Percentiles rank a stretch among this genome's conserved stretches.
These are phyloP conservation scores for Claviceps sp. DNA, from an alignment of 2,329 filamentous ascomycete genomes.

Conservation along the genomic window DNA sequence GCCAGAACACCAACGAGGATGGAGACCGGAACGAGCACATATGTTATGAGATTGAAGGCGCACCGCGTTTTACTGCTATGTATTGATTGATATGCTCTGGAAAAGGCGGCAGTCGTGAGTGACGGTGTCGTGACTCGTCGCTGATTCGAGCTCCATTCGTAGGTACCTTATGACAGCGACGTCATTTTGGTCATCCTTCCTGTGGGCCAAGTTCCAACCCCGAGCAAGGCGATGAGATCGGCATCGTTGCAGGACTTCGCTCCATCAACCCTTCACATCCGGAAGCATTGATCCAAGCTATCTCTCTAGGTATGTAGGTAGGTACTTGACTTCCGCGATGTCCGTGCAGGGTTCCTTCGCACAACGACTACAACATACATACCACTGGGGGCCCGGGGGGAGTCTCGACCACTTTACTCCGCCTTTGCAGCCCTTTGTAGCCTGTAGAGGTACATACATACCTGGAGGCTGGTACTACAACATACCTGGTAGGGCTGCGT, in stretches of 20 bases:
- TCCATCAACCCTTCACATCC: conserved; percentile 3
- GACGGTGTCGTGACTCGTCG: not conserved
- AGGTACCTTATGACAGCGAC: not conserved
- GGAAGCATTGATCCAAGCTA: not conserved
- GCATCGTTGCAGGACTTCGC: conserved; percentile 4
- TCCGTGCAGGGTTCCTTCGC: conserved; percentile 47
- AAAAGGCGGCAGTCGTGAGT: not conserved
- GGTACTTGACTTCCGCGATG: conserved; percentile 7
- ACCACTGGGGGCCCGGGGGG: conserved; percentile 29
- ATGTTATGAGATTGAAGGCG: too few relatives aligned
- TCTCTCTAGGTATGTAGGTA: too few relatives aligned
- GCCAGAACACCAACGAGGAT: too few relatives aligned
- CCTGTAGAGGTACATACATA: conserved; percentile 11
- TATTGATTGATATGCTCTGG: too few relatives aligned
- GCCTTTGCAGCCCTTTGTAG: conserved; percentile 26
- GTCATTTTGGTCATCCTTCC: conserved; percentile 5
- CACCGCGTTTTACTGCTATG: too few relatives aligned
- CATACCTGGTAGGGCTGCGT: conserved; percentile 36
- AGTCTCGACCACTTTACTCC: conserved; percentile 41
- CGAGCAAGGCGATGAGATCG: conserved; percentile 4
- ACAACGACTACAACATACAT: conserved; percentile 51
- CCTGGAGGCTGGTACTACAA: too few relatives aligned
- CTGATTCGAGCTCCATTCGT: not conserved
- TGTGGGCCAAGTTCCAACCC: conserved; percentile 1
- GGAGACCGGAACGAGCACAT: too few relatives aligned